A percentile compares a stretch with the other conserved stretches of the same genome.
Evolutionary conservation across 139 green algal species (phyloP).

Genomic region (Nannochloris sp.): DNA sequence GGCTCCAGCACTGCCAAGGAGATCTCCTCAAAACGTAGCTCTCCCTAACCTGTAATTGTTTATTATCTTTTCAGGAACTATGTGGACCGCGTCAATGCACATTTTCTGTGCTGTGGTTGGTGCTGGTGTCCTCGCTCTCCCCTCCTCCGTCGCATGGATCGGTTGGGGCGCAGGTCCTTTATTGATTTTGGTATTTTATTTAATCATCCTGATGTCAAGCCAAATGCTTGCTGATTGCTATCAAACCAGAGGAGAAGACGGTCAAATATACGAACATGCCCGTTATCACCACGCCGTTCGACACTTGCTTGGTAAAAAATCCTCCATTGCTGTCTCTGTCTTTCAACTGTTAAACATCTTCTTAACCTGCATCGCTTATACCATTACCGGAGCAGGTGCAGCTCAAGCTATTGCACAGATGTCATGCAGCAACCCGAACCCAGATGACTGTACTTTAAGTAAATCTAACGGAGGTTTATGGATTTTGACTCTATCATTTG

Average conservation of each 20-base stretch:
- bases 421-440: background rate
- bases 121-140: slow-evolving; percentile 53
- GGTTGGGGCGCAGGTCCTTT: slow-evolving; percentile 4
- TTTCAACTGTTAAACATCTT: slow-evolving; percentile 15
- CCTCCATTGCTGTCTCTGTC: background rate
- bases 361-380: slow-evolving; percentile 16
- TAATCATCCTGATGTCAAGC: background rate
- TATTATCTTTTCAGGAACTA: background rate
- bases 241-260: too few species aligned
- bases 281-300: too few species aligned
- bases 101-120: slow-evolving; percentile 30
- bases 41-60: too few species aligned
- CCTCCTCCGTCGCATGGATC: slow-evolving; percentile 23
- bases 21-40: too few species aligned
- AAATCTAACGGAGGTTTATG: slow-evolving; percentile 11
- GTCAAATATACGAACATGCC: too few species aligned
- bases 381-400: slow-evolving; percentile 4
- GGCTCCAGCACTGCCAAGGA: too few species aligned
- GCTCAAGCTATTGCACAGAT: slow-evolving; percentile 7
- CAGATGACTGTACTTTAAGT: background rate
- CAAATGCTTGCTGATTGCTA: too few species aligned
- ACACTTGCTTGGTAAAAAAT: slow-evolving; percentile 4
- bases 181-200: slow-evolving; percentile 4
- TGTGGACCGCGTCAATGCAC: background rate
- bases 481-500: slow-evolving; percentile 34